phyloP scores from a whole-genome alignment of 768 basidiomycete genomes.

The Lactarius quietus region DNA sequence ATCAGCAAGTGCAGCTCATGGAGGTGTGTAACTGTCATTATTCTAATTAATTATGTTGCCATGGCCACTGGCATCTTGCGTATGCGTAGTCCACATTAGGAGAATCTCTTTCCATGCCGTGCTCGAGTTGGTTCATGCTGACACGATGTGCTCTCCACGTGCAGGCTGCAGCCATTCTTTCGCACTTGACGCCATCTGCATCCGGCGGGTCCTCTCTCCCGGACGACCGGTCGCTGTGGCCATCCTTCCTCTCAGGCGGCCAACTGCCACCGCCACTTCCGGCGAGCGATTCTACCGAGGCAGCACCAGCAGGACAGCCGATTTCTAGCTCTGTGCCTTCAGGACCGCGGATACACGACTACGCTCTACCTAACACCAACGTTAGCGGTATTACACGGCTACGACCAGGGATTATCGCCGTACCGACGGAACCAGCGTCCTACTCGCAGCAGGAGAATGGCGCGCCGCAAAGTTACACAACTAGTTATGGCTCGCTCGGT shows the following conservation, averaged over 20 bases:
- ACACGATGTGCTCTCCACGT: conserved; percentile 16
- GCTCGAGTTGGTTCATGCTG: neutral
- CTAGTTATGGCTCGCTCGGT: conserved; percentile 39
- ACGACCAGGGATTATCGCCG: conserved; percentile 52
- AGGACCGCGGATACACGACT: conserved; percentile 67
- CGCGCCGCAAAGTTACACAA: conserved; percentile 7
- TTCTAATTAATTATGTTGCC: conserved; percentile 4
- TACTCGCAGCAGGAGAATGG: conserved; percentile 5
- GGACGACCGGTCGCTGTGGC: conserved; percentile 92
- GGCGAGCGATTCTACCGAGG: conserved; percentile 22
- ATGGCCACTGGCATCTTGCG: conserved; percentile 12
- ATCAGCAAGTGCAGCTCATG: conserved; percentile 95
- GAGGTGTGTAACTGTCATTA: conserved; percentile 52
- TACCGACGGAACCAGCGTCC: conserved; percentile 33
- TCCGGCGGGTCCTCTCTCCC: conserved; percentile 76
- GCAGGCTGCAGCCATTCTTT: conserved; percentile 92
- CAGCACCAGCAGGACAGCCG: conserved; percentile 29
- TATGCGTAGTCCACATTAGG: neutral
- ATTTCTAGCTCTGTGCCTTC: conserved; percentile 55
- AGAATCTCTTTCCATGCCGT: neutral
- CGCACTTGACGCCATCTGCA: conserved; percentile 70
- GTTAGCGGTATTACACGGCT: conserved; percentile 51
- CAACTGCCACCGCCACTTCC: conserved; percentile 49
- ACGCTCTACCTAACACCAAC: conserved; percentile 44
- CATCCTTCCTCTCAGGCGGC: conserved; percentile 73